Evolutionary conservation across 306 rosid genomes (phyloP), one percentile per base, ranked within the genome.

Genomic region (Cercis canadensis): DNA sequence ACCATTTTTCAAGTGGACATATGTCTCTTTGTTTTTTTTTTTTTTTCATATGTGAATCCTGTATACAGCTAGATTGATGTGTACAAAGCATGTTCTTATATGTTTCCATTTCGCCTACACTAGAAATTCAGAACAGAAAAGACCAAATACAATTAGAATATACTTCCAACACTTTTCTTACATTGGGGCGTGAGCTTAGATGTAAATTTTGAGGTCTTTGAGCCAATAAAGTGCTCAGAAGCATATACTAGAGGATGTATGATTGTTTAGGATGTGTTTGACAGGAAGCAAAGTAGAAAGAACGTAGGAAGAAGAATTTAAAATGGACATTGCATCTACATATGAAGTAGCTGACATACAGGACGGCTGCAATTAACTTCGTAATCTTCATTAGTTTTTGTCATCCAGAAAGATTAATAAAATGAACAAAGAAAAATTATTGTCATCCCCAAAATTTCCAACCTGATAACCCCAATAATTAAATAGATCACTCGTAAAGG

Each of bases 61-160:
- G 32, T 40, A n/a, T n/a, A 11, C 63, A 13, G 62, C 44, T n/a
- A 3, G 6, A n/a, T 13, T 43, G 75, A 69, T 55, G 56, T 43
- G 40, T 40, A 32, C 65, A 15, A 29, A 56, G 74, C 44, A n/a
- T n/a, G n/a, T n/a, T n/a, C n/a, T n/a, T n/a, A n/a, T n/a, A n/a
- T n/a, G n/a, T n/a, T n/a, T n/a, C n/a, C n/a, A n/a, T n/a, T n/a
- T n/a, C n/a, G n/a, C n/a, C n/a, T n/a, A n/a, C n/a, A n/a, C n/a
- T n/a, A n/a, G n/a, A n/a, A n/a, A 37, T 21, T 19, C 19, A 8
- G 43, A n/a, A 54, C 73, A 39, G 0, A 40, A 33, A 54, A 54
- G 34, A 41, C 3, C 11, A 24, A 56, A 55, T 24, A 41, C 17
- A 29, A 43, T 24, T 2, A 43, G 65, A 56, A 69, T 44, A 63